Evolutionary conservation across 768 basidiomycete species (phyloP), one percentile per base, ranked within the genome.

Genomic region (Boletus vinaceobasis): DNA sequence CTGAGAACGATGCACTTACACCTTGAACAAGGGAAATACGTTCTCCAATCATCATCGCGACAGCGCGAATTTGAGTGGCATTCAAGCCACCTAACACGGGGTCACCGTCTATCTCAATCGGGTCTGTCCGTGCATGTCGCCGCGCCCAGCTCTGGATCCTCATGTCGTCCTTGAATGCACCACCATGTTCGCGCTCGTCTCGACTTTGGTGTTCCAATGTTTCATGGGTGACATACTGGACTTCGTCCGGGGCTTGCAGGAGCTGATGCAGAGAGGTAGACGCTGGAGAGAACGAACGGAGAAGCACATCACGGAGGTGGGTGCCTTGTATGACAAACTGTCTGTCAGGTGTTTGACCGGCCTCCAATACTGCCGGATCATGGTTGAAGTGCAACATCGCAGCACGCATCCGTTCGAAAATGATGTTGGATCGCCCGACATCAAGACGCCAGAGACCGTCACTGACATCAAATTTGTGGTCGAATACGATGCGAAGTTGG

Each of bases 21-120:
- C 93, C 93, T 73, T 97, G 93, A 19, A 97, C 82, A 27, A 97
- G 75, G 65, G 88, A 88, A 29, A 92, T 71, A 40, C 84, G 75
- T 61, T 92, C 79, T 7, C 87, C 85, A 43, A 97, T 77, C 90
- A 96, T 94, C 72, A 85, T 78, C 6, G 93, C 93, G 57, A 94
- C 82, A 0, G 94, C 93, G 53, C 82, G 76, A 48, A 81, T 78
- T 67, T 97, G 94, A n/a, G 86, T 88, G 6, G 68, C 59, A 66
- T 96, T 96, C 60, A 97, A 65, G 0, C 75, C 77, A 0, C 64
- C 56, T 1, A 95, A 64, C 7, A 77, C 71, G 0, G 93, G 93
- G 71, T 97, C 94, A 3, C 90, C 90, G 43, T 89, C 86, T 5
- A 93, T 70, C 9, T 73, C 73, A 29, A 93, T 64, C 0, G 93